Conservation (phyloP, 352 stramenopile genomes). For the Pythium utonaiense region DNA sequence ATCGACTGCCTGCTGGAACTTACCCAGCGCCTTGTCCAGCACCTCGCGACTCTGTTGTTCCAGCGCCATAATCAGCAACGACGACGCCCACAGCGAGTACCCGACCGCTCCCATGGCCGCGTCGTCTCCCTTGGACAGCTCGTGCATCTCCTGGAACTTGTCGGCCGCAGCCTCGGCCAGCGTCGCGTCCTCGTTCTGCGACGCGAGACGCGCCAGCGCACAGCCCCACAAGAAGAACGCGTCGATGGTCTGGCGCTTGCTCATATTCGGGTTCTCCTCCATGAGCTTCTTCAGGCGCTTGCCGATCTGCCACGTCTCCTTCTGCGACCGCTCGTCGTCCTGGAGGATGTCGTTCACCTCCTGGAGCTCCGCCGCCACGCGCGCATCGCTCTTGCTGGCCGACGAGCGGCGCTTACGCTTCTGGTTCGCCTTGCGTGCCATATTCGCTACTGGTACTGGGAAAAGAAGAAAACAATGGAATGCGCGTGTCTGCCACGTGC, state of each 20-base stretch:
- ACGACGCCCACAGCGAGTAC: constrained; percentile 76
- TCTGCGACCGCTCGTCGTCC: constrained; percentile 31
- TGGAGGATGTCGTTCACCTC: constrained; percentile 37
- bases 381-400: constrained; percentile 16
- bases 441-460: too few relatives aligned
- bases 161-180: constrained; percentile 67
- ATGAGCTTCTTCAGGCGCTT: constrained; percentile 81
- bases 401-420: constrained; percentile 19
- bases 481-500: not conserved
- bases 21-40: constrained; percentile 54
- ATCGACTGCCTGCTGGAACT: constrained; percentile 71
- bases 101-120: constrained; percentile 69
- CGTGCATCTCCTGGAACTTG: constrained; percentile 82
- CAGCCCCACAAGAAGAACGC: constrained; percentile 82
- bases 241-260: constrained; percentile 54
- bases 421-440: constrained; percentile 18
- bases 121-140: constrained; percentile 42
- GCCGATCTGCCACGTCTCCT: constrained; percentile 82
- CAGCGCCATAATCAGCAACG: constrained; percentile 69
- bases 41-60: constrained; percentile 56
- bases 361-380: constrained; percentile 26
- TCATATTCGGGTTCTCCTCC: constrained; percentile 51
- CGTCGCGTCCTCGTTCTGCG: constrained; percentile 72
- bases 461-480: too few relatives aligned
- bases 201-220: constrained; percentile 63